These are phyloP conservation scores for Scheffersomyces segobiensis DNA, from an alignment of 1,139 yeast species.

Conservation along the genomic window DNA sequence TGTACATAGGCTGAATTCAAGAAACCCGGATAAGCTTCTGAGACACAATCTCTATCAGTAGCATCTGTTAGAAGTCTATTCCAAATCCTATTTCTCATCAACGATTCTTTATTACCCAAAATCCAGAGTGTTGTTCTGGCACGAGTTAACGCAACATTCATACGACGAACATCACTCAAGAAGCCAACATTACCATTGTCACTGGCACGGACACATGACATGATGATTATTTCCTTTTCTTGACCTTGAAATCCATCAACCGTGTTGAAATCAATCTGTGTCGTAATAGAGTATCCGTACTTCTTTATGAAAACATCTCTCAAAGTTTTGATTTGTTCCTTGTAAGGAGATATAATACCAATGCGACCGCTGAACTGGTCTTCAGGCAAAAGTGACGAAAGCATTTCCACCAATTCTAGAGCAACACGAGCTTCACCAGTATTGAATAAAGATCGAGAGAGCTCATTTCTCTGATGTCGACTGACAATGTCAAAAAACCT, in stretches of 20 bases:
- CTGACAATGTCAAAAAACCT: conserved; percentile 72
- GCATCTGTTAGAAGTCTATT: conserved; percentile 65
- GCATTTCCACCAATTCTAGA: conserved; percentile 60
- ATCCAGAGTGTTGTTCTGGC: conserved; percentile 93
- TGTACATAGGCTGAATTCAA: conserved; percentile 12
- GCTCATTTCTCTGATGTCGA: conserved; percentile 60
- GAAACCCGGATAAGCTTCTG: conserved; percentile 41
- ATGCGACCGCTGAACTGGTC: conserved; percentile 67
- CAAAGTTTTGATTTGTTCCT: conserved; percentile 73
- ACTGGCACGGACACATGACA: conserved; percentile 93
- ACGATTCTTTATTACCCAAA: conserved; percentile 72
- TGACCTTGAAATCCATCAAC: conserved; percentile 99
- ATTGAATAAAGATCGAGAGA: conserved; percentile 72
- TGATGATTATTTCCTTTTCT: conserved; percentile 88
- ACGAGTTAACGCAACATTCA: conserved; percentile 95
- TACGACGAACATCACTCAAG: conserved; percentile 83
- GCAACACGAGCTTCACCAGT: conserved; percentile 71
- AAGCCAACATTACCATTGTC: conserved; percentile 75
- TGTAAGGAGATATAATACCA: conserved; percentile 94
- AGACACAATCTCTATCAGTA: conserved; percentile 38
- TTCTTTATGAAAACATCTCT: conserved; percentile 54
- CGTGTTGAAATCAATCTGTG: conserved; percentile 84
- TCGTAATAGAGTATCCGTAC: conserved; percentile 63
- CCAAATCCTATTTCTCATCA: conserved; percentile 71
- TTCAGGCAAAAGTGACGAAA: conserved; percentile 52